Evolutionary conservation across 345 rosid genomes (phyloP), one percentile per base, ranked within the genome.

Genomic region (Trapa incisa): DNA sequence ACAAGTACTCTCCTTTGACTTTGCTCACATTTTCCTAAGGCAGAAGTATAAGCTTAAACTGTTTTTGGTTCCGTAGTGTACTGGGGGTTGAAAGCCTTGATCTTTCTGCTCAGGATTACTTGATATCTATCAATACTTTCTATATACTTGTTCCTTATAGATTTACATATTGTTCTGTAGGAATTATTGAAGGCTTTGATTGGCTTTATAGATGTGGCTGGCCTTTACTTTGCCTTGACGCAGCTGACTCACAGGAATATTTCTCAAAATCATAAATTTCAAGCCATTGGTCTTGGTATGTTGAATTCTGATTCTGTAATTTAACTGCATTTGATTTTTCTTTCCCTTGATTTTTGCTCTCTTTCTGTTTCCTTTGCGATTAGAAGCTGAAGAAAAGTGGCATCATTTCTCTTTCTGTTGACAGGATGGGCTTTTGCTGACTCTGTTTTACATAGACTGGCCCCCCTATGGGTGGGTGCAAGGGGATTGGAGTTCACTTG

Each of bases 341-440:
- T 36, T 41, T 58, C 57, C 43, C 68, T 1, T 58, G 63, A 35
- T 58, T 33, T 58, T 52, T n/a, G 12, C 0, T 0, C 1, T 6
- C 11, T 35, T 3, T 0, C 38, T 58, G 12, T 29, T 5, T 2
- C 32, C 68, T 45, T 17, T 11, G 11, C 48, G 16, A 11, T 37
- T 22, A 48, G 53, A 16, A 22, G 54, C 37, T 3, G 7, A 5
- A 15, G 38, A 10, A 58, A 66, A 67, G 63, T n/a, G 17, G 33
- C n/a, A 54, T 43, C 37, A 66, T 63, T 62, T 60, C 77, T 60
- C 67, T 64, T 58, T 41, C 8, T 65, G 48, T 72, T 82, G 72
- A 66, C 79, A 93, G 97, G 97, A 43, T 93, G 98, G 98, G 98
- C 98, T 47, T 93, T 93, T 12, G 96, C 98, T 38, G 98, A 93